Evolutionary conservation across 331 rosid species (phyloP), one percentile per base, ranked within the genome.

Genomic region (Cydonia oblonga): DNA sequence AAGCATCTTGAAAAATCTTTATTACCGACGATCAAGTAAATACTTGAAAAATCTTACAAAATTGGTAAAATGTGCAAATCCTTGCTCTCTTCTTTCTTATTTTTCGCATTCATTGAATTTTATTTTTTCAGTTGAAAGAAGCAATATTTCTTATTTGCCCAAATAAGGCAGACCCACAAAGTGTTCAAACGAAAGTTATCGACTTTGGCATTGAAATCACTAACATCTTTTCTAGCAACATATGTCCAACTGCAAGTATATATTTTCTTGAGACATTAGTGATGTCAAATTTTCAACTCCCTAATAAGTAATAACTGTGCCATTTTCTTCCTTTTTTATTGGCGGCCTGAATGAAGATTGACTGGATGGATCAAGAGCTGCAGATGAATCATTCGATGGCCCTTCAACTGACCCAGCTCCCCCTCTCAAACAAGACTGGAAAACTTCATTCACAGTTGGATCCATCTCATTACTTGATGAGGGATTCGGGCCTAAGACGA

Each of bases 211-310:
- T 81, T 71, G 96, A 95, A 83, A 84, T 88, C 42, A 84, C 74
- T 10, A 83, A 81, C 76, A 74, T n/a, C n/a, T n/a, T 87, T 82
- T 84, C 89, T 7, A 70, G 89, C 81, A 85, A 80, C 86, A 85
- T 76, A 32, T 86, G 63, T 84, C 89, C 92, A 22, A 91, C 97
- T 13, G 90, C 95, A 28, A 89, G 85, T 75, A 83, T 88, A 71
- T 93, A 82, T 69, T 95, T 91, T 77, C 98, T 89, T 18, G 98
- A 95, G 84, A 88, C 13, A 35, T 35, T 35, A 35, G 42, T 35
- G 42, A 35, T 35, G 9, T 35, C 42, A 35, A 35, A 35, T 35
- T 9, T 0, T 35, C 42, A 35, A 35, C 0, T 35, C 42, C 12
- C 13, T 35, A 35, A 35, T 35, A 9, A 2, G 4, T 35, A 35